Base-by-base conservation (phyloP, 23 red algal genomes). In the Gracilaria gracilis region DNA sequence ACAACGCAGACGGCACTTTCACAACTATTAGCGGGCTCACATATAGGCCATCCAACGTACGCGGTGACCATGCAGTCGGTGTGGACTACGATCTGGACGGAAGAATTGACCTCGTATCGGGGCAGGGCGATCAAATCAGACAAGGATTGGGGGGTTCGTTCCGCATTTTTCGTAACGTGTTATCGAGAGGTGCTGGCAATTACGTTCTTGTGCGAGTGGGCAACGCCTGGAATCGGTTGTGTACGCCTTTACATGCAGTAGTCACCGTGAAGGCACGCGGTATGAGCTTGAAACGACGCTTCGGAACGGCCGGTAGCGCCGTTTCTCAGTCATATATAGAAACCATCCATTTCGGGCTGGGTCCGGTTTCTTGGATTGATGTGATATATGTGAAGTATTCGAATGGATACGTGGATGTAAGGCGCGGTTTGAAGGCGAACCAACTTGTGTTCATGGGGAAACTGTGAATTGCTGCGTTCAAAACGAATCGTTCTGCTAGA, bases 341-440 rank as follows among this genome's bases (percentile, higher is more conserved):
- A 11, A 85, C 67, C 21, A 49, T 93, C 12, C 90, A 93, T 14
- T 87, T 87, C 74, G 90, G 90, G 38, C 20, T 87, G 21, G 90
- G 90, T 4, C 58, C 38, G 13, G 15, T n/a, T 16, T 17, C 33
- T 4, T 61, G 28, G 37, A 65, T 84, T 12, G 61, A 65, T 19
- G 35, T 23, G 21, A 51, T 93, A 35, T 75, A 39, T 24, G 89
- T 93, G 0, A 59, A 64, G 2, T 93, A 80, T 36, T 58, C 80
- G 0, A 78, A 37, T 29, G 89, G 89, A 3, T 55, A 51, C 25
- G n/a, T n/a, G n/a, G n/a, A n/a, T n/a, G n/a, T n/a, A n/a, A n/a
- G n/a, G n/a, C n/a, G n/a, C n/a, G n/a, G n/a, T n/a, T n/a, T n/a
- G n/a, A n/a, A n/a, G n/a, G n/a, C n/a, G n/a, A n/a, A n/a, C n/a